Conservation (phyloP, 2,329 filamentous ascomycete species). For the Diplodia intermedia region DNA sequence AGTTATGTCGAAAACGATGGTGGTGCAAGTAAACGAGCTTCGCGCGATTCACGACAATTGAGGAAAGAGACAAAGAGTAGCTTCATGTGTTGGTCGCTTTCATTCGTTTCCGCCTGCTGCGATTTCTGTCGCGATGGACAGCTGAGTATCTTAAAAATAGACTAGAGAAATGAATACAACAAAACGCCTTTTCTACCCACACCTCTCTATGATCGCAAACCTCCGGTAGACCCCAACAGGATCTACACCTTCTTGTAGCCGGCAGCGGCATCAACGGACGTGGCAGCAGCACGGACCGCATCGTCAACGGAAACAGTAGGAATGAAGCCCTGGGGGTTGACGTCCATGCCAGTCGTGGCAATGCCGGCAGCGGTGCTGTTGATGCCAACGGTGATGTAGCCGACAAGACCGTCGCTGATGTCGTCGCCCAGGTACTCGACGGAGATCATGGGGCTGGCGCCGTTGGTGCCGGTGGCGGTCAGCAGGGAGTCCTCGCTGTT, state of each 20-base stretch:
- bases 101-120: too few species aligned
- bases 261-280: slow-evolving; percentile 8
- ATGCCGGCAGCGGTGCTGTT: slow-evolving; percentile 11
- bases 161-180: not conserved
- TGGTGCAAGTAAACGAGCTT: too few species aligned
- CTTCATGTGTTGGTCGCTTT: too few species aligned
- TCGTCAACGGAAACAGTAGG: slow-evolving; percentile 12
- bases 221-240: too few species aligned
- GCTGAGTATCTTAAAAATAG: too few species aligned
- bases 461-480: slow-evolving; percentile 53
- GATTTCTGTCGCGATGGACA: too few species aligned
- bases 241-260: slow-evolving; percentile 8
- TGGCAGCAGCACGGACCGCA: slow-evolving; percentile 8
- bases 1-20: too few species aligned
- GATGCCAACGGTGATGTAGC: slow-evolving; percentile 38
- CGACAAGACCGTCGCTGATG: slow-evolving; percentile 43
- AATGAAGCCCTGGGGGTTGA: slow-evolving; percentile 18
- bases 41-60: too few species aligned
- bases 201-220: too few species aligned
- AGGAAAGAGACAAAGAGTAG: too few species aligned
- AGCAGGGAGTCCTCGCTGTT: slow-evolving; percentile 62
- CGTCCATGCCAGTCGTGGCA: not conserved
- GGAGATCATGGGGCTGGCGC: slow-evolving; percentile 62
- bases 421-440: slow-evolving; percentile 64
- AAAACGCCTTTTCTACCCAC: not conserved